Evolutionary conservation across 495 filamentous ascomycete species (phyloP), one percentile per base, ranked within the genome.

Genomic region (Xylona heveae): DNA sequence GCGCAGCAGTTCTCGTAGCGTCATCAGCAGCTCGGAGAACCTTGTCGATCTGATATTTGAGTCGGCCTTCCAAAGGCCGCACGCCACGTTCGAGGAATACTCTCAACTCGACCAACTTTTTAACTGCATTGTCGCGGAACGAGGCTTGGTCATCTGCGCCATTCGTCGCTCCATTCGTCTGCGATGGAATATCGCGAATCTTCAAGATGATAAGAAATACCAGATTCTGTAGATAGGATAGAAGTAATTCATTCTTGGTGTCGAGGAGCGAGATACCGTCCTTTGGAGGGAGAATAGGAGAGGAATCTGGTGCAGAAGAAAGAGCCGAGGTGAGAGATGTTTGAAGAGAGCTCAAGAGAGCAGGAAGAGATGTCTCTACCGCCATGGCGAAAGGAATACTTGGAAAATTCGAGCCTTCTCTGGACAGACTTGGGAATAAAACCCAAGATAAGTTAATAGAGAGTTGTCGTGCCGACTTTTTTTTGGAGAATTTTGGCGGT

Each of bases 241-340:
- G 75, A 9, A 97, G 68, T 12, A 95, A 65, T 39, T 97, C 90
- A 58, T 80, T 92, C 51, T 97, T 97, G 32, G 75, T 66, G 46
- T 93, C 81, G 44, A 97, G 71, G 4, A 97, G 73, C 2, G 88
- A 94, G 30, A 97, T 84, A 39, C 85, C 85, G 39, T 92, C 71
- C 41, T 71, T 61, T 6, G 79, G 73, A 4, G 78, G 65, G 26
- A 72, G 45, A 28, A 71, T 50, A 17, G 41, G 40, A 3, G 54
- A 32, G 7, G 66, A 38, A 28, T 68, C 66, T 6, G 74, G 71
- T 2, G 82, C 50, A 1, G 71, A 68, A 26, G 73, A 61, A 9
- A 55, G 48, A 1, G 74, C 60, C 5, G 66, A 66, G 2, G 51
- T 52, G 0, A 90, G 48, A 21, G 76, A 80, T 12, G 62, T 57